Evolutionary conservation across 345 rosid genomes (phyloP), one percentile per base, ranked within the genome.

Genomic region (Reutealis trisperma): DNA sequence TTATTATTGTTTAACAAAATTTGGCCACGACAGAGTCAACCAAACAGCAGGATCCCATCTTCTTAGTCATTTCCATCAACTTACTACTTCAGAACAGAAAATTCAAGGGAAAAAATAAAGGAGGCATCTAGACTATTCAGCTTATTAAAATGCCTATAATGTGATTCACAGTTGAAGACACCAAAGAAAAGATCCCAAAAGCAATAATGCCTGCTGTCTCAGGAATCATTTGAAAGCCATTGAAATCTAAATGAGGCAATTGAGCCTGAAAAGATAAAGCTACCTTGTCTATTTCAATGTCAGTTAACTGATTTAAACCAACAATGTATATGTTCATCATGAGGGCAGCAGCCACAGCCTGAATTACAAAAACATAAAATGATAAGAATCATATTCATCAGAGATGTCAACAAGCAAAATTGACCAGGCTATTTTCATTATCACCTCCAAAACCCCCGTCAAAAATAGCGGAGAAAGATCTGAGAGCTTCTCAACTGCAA

Each of bases 281-380:
- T 87, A 91, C 99, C 96, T 95, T 92, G 87, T 95, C 99, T 77
- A 93, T 95, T 74, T 95, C 96, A 42, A 95, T 88, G 86, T 95
- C 98, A 51, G 89, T 84, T 83, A 95, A 70, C 84, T 93, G 98
- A 87, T 95, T 95, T 60, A 95, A 75, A 41, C 99, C 99, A 59
- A 95, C 99, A 27, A 93, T 90, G 77, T 95, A 93, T 37, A 95
- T 89, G 82, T 95, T 95, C 99, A 95, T 95, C 89, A 93, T 79
- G 73, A 95, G 93, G 45, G 99, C 94, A 81, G 97, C 97, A 77
- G 83, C 89, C 81, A 93, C 87, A 58, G 98, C 99, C 99, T 93
- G 89, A 80, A 59, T 85, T 32, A 83, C 54, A 37, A 64, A 63
- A 18, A 57, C 61, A 72, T 47, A 52, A 13, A 13, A 16, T 65